Evolutionary conservation across 148 eudicot genomes (phyloP).

Genomic region (Pharnaceum exiguum): DNA sequence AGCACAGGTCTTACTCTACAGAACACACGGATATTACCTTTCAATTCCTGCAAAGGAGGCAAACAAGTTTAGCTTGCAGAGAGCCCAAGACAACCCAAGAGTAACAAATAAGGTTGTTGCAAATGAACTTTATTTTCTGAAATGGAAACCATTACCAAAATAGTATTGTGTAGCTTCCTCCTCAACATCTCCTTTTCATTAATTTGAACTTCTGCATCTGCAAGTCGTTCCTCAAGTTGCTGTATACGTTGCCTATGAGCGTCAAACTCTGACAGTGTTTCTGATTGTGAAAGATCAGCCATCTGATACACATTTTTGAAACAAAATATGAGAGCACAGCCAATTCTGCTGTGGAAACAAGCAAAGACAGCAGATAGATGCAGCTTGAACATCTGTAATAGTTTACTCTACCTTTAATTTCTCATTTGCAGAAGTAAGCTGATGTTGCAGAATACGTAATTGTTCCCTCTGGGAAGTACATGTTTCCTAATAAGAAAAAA

Average conservation of each 20-base stretch:
- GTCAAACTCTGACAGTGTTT: constrained; percentile 48
- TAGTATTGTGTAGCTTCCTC: constrained; percentile 73
- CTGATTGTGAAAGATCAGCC: constrained; percentile 50
- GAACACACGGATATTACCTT: constrained; percentile 84
- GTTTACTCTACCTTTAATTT: constrained; percentile 49
- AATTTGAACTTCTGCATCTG: constrained; percentile 53
- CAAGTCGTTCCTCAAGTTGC: constrained; percentile 42
- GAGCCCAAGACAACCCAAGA: not conserved
- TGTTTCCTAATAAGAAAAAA: constrained; percentile 38
- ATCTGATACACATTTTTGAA: constrained; percentile 31
- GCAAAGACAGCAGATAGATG: too few species aligned
- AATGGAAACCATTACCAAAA: constrained; percentile 40
- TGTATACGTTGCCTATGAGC: constrained; percentile 28
- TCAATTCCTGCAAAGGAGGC: constrained; percentile 51
- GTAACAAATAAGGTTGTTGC: too few species aligned
- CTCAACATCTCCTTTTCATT: constrained; percentile 61
- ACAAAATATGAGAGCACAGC: too few species aligned
- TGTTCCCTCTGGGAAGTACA: constrained; percentile 55
- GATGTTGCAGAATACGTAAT: constrained; percentile 37
- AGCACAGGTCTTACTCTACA: constrained; percentile 72
- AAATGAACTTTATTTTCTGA: not conserved
- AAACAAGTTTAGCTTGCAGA: too few species aligned
- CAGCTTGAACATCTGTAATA: too few species aligned
- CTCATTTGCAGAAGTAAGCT: constrained; percentile 55
- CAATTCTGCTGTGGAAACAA: too few species aligned